Conservation (phyloP, 768 basidiomycete genomes). For the Amanita brunnescens region DNA sequence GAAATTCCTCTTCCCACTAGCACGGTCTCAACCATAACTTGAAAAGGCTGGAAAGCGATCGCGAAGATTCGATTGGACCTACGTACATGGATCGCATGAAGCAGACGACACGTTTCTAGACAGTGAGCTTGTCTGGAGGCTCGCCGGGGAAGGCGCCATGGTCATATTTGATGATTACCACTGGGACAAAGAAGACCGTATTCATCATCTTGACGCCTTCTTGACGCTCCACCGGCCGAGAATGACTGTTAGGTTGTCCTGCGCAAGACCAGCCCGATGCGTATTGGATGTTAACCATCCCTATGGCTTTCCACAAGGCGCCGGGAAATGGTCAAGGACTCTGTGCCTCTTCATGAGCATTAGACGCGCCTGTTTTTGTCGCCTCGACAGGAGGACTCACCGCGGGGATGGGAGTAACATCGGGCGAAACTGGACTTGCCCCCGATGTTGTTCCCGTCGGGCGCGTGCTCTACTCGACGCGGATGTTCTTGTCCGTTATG, state of each 20-base stretch:
- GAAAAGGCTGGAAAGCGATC: conserved; percentile 30
- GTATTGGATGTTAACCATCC: conserved; percentile 38
- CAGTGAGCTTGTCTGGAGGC: conserved; percentile 48
- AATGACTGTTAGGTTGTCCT: conserved; percentile 44
- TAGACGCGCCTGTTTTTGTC: conserved; percentile 35
- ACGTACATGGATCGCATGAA: conserved; percentile 51
- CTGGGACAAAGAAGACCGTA: conserved; percentile 38
- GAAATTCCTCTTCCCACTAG: conserved; percentile 30
- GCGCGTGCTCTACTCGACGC: conserved; percentile 44
- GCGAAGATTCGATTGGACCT: conserved; percentile 50
- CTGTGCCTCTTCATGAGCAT: conserved; percentile 18
- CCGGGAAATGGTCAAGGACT: conserved; percentile 23
- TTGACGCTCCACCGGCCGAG: conserved; percentile 33
- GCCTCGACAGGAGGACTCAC: conserved; percentile 22
- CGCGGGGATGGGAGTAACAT: conserved; percentile 22
- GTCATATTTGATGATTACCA: conserved; percentile 53
- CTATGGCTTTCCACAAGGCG: conserved; percentile 30
- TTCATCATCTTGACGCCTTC: conserved; percentile 51
- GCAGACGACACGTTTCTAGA: conserved; percentile 56
- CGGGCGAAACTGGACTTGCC: conserved; percentile 48
- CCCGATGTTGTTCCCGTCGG: conserved; percentile 37
- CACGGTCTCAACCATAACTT: conserved; percentile 28
- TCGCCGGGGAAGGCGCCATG: conserved; percentile 40
- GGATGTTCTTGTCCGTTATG: conserved; percentile 37
- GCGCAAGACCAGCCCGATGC: conserved; percentile 40